Evolutionary conservation across 2,329 filamentous ascomycete genomes (phyloP).

Genomic region (Aureobasidium sp.): DNA sequence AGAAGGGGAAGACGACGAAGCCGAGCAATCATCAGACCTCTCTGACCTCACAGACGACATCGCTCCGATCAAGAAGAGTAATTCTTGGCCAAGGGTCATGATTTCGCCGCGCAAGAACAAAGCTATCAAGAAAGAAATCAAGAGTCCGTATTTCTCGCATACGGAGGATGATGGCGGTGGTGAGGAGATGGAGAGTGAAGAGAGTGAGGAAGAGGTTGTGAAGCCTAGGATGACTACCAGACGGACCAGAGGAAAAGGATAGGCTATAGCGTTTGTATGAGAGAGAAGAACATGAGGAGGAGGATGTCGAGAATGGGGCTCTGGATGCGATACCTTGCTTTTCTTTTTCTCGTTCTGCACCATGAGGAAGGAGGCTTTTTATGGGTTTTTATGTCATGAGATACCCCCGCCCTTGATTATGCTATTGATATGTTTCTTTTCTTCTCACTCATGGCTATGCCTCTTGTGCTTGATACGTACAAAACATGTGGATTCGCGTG

Average conservation of each 20-base stretch:
- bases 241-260: slow-evolving; percentile 22
- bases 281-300: background rate
- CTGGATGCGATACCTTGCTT: background rate
- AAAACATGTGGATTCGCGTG: too few species aligned
- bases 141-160: slow-evolving; percentile 23
- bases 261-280: too few species aligned
- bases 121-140: slow-evolving; percentile 19
- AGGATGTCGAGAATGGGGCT: background rate
- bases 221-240: slow-evolving; percentile 27
- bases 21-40: background rate
- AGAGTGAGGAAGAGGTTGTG: slow-evolving; percentile 25
- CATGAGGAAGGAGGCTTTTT: background rate
- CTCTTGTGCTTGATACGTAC: too few species aligned
- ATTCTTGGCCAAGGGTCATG: slow-evolving; percentile 23
- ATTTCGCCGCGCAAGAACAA: slow-evolving; percentile 21
- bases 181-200: slow-evolving; percentile 19
- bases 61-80: background rate
- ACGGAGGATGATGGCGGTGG: slow-evolving; percentile 20
- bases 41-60: slow-evolving; percentile 6
- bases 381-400: background rate
- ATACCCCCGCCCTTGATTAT: background rate
- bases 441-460: too few species aligned
- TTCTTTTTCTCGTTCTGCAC: too few species aligned
- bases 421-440: background rate
- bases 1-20: slow-evolving; percentile 7